Conservation (phyloP, 2,329 filamentous ascomycete genomes). For the Neurospora crassa region DNA sequence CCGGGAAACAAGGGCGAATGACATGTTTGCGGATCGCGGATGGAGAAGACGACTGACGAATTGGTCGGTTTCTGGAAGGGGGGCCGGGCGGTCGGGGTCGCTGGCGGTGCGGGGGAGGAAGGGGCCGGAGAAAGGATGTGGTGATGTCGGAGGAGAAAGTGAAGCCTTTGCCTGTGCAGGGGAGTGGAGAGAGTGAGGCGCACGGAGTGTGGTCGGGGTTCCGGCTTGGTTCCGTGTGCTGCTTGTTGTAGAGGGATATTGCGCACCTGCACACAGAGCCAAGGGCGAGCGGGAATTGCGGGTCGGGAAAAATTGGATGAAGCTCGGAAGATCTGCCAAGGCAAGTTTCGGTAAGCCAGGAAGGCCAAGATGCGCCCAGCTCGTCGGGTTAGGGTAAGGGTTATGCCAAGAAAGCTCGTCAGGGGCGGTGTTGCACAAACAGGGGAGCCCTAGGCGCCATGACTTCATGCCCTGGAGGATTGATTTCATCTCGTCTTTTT, state of each 20-base stretch:
- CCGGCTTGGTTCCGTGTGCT: slow-evolving; percentile 4
- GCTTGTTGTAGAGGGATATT: slow-evolving; percentile 14
- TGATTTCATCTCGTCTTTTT: not conserved
- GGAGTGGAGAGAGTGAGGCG: slow-evolving; percentile 4
- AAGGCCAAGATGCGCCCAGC: not conserved
- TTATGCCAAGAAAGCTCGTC: not conserved
- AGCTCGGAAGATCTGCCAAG: slow-evolving; percentile 26
- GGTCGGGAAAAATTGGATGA: slow-evolving; percentile 20
- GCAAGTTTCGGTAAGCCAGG: not conserved
- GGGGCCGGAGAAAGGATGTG: not conserved
- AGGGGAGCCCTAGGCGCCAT: not conserved
- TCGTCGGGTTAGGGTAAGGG: not conserved
- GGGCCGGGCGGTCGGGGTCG: slow-evolving; percentile 1
- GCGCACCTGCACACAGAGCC: slow-evolving; percentile 12
- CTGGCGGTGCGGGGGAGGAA: slow-evolving; percentile 1
- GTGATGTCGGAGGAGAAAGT: not conserved
- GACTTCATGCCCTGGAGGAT: not conserved
- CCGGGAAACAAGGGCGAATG: slow-evolving; percentile 25
- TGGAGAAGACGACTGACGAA: not conserved
- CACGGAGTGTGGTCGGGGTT: slow-evolving; percentile 7
- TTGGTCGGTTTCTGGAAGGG: not conserved
- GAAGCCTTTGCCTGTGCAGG: not conserved
- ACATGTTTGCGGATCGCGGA: slow-evolving; percentile 12
- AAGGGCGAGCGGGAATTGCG: slow-evolving; percentile 8
- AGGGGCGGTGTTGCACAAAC: not conserved